Conservation (phyloP, 805 yeast genomes). For the Metschnikowia gruessii region DNA sequence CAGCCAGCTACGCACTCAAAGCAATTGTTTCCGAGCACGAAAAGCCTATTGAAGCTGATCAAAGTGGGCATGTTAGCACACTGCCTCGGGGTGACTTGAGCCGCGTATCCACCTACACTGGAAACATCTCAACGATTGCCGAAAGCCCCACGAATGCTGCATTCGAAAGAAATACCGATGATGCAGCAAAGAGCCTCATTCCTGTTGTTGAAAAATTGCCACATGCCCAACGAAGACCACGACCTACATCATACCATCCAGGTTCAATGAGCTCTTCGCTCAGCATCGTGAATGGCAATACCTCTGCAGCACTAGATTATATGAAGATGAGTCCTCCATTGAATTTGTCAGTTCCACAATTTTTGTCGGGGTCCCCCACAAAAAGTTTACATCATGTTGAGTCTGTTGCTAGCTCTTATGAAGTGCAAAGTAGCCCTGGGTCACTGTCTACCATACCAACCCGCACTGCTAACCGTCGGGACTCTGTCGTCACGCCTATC, state of each 20-base stretch:
- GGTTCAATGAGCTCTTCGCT: constrained; percentile 42
- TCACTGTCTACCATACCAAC: constrained; percentile 16
- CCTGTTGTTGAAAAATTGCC: constrained; percentile 36
- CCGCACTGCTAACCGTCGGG: constrained; percentile 14
- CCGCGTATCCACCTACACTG: constrained; percentile 29
- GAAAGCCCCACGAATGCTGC: constrained; percentile 39
- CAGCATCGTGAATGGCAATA: constrained; percentile 10
- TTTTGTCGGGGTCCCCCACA: constrained; percentile 40
- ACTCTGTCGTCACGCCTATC: constrained; percentile 42
- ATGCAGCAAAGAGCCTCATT: constrained; percentile 11
- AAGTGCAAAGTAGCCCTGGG: constrained; percentile 12
- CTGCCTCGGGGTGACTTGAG: constrained; percentile 9
- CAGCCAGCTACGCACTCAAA: constrained; percentile 67
- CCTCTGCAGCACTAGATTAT: constrained; percentile 30
- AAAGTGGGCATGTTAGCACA: background rate
- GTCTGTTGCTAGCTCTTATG: constrained; percentile 19
- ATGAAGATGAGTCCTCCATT: constrained; percentile 35
- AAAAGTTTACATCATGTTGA: constrained; percentile 30
- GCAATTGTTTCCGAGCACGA: constrained; percentile 68
- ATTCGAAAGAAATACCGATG: constrained; percentile 5
- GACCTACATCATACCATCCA: constrained; percentile 86
- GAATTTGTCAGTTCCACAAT: constrained; percentile 32
- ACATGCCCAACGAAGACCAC: constrained; percentile 54
- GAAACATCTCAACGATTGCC: constrained; percentile 45
- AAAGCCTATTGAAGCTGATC: constrained; percentile 10